Evolutionary conservation across 306 rosid genomes (phyloP), one percentile per base, ranked within the genome.

Genomic region (Cajanus cajan): DNA sequence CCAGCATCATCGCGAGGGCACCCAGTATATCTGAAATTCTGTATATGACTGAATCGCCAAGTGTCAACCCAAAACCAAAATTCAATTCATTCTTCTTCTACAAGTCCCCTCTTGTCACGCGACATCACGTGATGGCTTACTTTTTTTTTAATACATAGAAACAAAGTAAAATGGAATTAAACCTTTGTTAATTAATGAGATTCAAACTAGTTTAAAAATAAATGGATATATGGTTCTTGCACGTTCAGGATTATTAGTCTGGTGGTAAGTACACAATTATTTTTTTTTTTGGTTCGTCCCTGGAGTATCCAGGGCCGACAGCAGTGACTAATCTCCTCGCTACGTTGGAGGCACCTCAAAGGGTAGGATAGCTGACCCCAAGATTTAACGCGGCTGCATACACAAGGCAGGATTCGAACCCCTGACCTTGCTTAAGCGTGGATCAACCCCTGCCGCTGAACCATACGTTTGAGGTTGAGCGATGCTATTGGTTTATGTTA

Each of bases 1-100:
- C 18, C 81, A 63, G 73, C 82, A 71, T 21, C 1, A 80, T 87
- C 94, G 88, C 92, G 88, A 86, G 97, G 84, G 79, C 13, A 8
- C 65, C 62, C 88, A 91, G 43, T 69, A 65, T 81, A 25, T 68
- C 59, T 65, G 71, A 33, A 47, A 58, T 57, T 74, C 45, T 79
- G 4, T 74, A 39, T 58, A 36, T 57, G 44, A 69, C 14, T 64
- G 0, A 43, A 43, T 69, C 15, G 50, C 75, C 71, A n/a, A 18
- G 72, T 66, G 70, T 82, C 78, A 45, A 44, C 81, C 71, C 65
- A 34, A 63, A 57, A 10, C 55, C 44, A 51, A 77, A 68, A 64
- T 34, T 24, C 28, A 76, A 80, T 79, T 85, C 51, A 74, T 79
- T 82, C 76, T 13, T 75, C 8, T 55, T 28, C 59, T 37, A 80